phyloP scores from a whole-genome alignment of 2,329 filamentous ascomycete genomes.

The Fusarium secorum region DNA sequence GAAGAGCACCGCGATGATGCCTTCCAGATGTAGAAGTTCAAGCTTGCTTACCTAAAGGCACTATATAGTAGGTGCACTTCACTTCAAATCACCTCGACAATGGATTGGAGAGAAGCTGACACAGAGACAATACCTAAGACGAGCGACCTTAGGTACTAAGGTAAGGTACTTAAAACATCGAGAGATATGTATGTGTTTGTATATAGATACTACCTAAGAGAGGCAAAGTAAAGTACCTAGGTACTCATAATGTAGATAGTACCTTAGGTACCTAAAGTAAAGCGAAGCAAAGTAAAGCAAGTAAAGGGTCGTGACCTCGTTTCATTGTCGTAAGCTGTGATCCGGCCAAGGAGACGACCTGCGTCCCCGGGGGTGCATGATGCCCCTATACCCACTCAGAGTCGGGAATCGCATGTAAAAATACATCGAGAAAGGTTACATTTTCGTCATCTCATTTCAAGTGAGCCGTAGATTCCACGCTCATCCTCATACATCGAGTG shows the following conservation, averaged over 20 bases:
- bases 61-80: neutral
- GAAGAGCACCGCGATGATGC: neutral
- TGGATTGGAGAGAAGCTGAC: neutral
- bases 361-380: slow-evolving; percentile 12
- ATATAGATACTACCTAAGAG: neutral
- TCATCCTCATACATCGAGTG: slow-evolving; percentile 24
- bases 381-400: slow-evolving; percentile 4
- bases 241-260: neutral
- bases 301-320: slow-evolving; percentile 24
- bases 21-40: neutral
- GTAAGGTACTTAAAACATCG: neutral
- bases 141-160: neutral
- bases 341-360: slow-evolving; percentile 23
- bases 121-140: neutral
- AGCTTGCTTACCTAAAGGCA: neutral
- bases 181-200: neutral
- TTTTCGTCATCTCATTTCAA: slow-evolving; percentile 22
- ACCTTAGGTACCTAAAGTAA: neutral
- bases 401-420: slow-evolving; percentile 15
- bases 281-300: neutral
- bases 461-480: slow-evolving; percentile 23
- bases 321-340: slow-evolving; percentile 32
- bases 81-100: neutral
- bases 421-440: slow-evolving; percentile 1
- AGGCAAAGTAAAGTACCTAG: neutral